Conservation (phyloP, 2,329 filamentous ascomycete species). For the Diaporthe humulicola region DNA sequence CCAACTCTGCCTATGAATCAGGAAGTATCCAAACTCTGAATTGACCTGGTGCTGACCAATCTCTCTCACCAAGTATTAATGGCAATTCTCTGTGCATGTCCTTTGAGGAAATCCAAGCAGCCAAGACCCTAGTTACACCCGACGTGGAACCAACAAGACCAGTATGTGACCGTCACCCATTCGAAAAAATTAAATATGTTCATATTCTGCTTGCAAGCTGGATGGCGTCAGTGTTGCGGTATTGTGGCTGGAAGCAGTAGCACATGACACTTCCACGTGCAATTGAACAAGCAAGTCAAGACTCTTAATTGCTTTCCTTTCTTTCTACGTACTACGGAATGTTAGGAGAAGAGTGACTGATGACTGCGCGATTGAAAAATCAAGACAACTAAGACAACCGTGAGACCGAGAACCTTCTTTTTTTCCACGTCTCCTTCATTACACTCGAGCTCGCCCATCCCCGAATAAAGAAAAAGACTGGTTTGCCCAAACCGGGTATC, state of each 20-base stretch:
- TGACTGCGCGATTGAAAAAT: not conserved
- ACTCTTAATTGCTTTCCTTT: not conserved
- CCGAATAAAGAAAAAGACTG: constrained; percentile 13
- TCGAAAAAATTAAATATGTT: no score
- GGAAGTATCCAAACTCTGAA: no score
- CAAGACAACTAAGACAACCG: not conserved
- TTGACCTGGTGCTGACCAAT: no score
- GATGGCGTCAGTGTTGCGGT: not conserved
- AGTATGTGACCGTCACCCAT: no score
- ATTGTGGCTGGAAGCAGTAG: no score
- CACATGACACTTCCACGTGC: no score
- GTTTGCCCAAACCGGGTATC: constrained; percentile 36
- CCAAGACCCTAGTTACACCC: no score
- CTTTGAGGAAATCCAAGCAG: no score
- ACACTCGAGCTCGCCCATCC: not conserved
- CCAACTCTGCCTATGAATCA: no score
- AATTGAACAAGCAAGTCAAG: not conserved
- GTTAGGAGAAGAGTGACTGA: not conserved
- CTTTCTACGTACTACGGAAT: not conserved
- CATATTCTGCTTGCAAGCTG: not conserved
- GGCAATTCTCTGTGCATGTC: no score
- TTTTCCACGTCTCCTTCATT: not conserved
- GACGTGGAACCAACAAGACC: no score
- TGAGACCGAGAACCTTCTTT: not conserved
- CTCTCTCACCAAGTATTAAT: no score